Conservation (phyloP, 2,329 filamentous ascomycete species). For the Xylaria sp. region DNA sequence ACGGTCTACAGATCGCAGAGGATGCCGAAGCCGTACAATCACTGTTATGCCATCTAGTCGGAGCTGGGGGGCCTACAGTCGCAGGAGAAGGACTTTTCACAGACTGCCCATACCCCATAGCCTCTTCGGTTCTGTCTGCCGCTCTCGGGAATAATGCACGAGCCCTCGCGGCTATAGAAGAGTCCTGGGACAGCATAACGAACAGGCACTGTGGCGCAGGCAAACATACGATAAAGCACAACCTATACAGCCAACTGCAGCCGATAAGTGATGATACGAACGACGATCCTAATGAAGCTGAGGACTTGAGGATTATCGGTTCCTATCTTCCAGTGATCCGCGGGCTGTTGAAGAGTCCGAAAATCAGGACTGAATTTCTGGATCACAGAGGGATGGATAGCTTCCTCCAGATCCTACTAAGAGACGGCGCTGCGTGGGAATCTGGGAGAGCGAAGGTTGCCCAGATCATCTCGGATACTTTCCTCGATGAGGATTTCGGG, state of each 20-base stretch:
- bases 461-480: slow-evolving; percentile 66
- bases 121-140: slow-evolving; percentile 62
- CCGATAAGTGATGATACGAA: slow-evolving; percentile 28
- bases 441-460: slow-evolving; percentile 59
- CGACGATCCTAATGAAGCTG: slow-evolving; percentile 19
- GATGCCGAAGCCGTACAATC: slow-evolving; percentile 58
- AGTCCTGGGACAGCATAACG: slow-evolving; percentile 53
- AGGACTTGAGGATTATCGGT: slow-evolving; percentile 35
- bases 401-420: slow-evolving; percentile 58
- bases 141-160: slow-evolving; percentile 70
- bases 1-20: slow-evolving; percentile 67
- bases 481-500: slow-evolving; percentile 70
- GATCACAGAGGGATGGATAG: slow-evolving; percentile 57
- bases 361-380: slow-evolving; percentile 62
- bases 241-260: slow-evolving; percentile 51
- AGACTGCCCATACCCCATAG: slow-evolving; percentile 51
- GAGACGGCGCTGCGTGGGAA: slow-evolving; percentile 55
- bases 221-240: slow-evolving; percentile 41
- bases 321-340: slow-evolving; percentile 56
- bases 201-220: slow-evolving; percentile 43
- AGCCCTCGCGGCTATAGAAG: slow-evolving; percentile 58
- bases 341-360: slow-evolving; percentile 60
- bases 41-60: slow-evolving; percentile 62
- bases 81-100: slow-evolving; percentile 31
- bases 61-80: slow-evolving; percentile 34